Base-by-base conservation (phyloP, 352 stramenopile species). In the Phytophthora ohioensis region DNA sequence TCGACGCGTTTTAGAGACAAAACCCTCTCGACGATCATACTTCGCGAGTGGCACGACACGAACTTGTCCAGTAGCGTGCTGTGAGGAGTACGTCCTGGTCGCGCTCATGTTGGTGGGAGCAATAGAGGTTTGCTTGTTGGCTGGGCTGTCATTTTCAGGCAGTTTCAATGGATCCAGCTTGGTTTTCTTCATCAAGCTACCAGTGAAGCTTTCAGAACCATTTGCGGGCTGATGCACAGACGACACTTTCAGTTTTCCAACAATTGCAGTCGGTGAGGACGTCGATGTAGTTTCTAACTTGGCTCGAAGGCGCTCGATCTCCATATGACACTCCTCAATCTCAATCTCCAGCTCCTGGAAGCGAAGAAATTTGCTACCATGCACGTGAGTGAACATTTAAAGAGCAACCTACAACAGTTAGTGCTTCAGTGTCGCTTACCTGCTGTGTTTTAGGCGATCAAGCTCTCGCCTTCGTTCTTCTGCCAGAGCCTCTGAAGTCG, bases 301-400 rank as follows among this genome's bases (percentile, higher is more conserved):
- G 4, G 54, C 56, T 32, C 77, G 69, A 31, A 92, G 64, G 4
- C 78, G 78, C 47, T 86, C 69, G 31, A 92, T 87, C 59, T 92
- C 85, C 8, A 27, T 38, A 36, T 84, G 70, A 34, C 80, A 88
- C 53, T 92, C 85, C 38, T 90, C 81, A 27, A 90, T 74, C 43
- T 92, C 81, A 35, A 82, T 48, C 38, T 91, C 81, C 5, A 90
- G 60, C 48, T 92, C 85, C 58, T 90, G 85, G 39, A 82, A 85
- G 3, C 81, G 82, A 60, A 92, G 76, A 58, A 91, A 92, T 59
- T 92, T 92, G 53, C 82, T 88, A 63, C 30, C 36, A 57, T 43
- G 12, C 27, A 8, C 9, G 43, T 74, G 39, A 61, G 35, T 52
- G 30, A 45, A 27, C 41, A 36, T 13, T 5, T 10, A 58, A 9